Percentiles rank a stretch among this genome's conserved stretches.
phyloP scores from a whole-genome alignment of 2,329 filamentous ascomycete species.

The Aspergillus novofumigatus region DNA sequence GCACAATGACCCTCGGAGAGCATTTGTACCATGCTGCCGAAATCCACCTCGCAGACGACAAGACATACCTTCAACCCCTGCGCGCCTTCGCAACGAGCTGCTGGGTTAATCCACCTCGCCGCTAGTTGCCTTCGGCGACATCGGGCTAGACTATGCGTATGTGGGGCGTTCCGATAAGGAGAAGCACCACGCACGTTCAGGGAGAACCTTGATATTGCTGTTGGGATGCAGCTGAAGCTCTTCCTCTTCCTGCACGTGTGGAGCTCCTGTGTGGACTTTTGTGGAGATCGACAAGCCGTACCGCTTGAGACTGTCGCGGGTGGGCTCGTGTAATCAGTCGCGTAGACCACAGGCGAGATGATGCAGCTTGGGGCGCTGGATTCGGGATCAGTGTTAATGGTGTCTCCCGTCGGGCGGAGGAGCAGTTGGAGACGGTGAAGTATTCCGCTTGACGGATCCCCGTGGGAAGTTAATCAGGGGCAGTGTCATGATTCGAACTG shows the following conservation, averaged over 20 bases:
- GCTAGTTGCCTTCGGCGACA: conserved; percentile 47
- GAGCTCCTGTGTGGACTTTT: conserved; percentile 44
- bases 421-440: conserved; percentile 41
- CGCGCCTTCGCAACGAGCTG: conserved; percentile 16
- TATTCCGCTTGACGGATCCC: conserved; percentile 29
- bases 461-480: conserved; percentile 10
- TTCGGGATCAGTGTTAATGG: conserved; percentile 49
- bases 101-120: conserved; percentile 24
- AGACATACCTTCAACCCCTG: conserved; percentile 14
- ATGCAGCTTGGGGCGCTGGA: conserved; percentile 33
- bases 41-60: conserved; percentile 27
- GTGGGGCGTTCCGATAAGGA: conserved; percentile 42
- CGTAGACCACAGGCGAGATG: conserved; percentile 59
- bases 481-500: conserved; percentile 48
- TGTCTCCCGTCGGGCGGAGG: conserved; percentile 42
- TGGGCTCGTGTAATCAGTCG: conserved; percentile 86
- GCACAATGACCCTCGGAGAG: conserved; percentile 47
- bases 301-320: conserved; percentile 31
- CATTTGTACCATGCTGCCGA: conserved; percentile 50
- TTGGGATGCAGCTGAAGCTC: conserved; percentile 32
- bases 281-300: conserved; percentile 41
- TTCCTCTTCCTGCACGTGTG: conserved; percentile 36
- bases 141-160: conserved; percentile 50
- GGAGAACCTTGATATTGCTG: conserved; percentile 40
- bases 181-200: conserved; percentile 40